Base-by-base conservation (phyloP, 139 green algal genomes). In the Chlamydomonas sphaeroides region DNA sequence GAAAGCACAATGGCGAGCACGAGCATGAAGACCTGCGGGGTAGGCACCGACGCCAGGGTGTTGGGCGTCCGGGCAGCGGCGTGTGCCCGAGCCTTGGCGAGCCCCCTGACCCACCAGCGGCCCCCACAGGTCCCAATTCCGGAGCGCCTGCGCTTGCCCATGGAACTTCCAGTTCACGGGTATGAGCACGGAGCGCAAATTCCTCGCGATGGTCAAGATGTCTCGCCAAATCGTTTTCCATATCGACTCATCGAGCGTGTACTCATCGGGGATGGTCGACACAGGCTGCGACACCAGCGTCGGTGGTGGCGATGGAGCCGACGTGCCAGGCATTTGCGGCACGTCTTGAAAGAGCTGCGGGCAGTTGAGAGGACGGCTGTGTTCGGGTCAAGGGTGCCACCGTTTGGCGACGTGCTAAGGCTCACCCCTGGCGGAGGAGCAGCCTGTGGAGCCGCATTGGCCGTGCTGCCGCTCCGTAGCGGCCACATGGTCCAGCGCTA, bases 41-140 rank as follows among this genome's bases (percentile, higher is more conserved):
- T 36, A n/a, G n/a, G n/a, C n/a, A n/a, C n/a, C n/a, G n/a, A n/a
- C n/a, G n/a, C n/a, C n/a, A n/a, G n/a, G n/a, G n/a, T n/a, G n/a
- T n/a, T n/a, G n/a, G n/a, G n/a, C n/a, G n/a, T n/a, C n/a, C n/a
- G n/a, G n/a, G n/a, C n/a, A n/a, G n/a, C n/a, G n/a, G n/a, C n/a
- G n/a, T n/a, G n/a, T n/a, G n/a, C n/a, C n/a, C n/a, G n/a, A n/a
- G n/a, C n/a, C n/a, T n/a, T n/a, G n/a, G n/a, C n/a, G n/a, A n/a
- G n/a, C n/a, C n/a, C 53, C 28, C 84, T 53, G 30, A 89, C 95
- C 83, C 48, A 98, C 93, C 93, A 99, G 93, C 6, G 97, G 97
- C 0, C 97, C 97, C 96, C 96, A 99, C 11, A 99, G 87, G 87
- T 99, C 97, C 97, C 97, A 99, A 79, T 99, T 98, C 8, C 94